Evolutionary conservation across 2,329 filamentous ascomycete genomes (phyloP), one percentile per base, ranked within the genome.

Genomic region (Penicillium palitans): DNA sequence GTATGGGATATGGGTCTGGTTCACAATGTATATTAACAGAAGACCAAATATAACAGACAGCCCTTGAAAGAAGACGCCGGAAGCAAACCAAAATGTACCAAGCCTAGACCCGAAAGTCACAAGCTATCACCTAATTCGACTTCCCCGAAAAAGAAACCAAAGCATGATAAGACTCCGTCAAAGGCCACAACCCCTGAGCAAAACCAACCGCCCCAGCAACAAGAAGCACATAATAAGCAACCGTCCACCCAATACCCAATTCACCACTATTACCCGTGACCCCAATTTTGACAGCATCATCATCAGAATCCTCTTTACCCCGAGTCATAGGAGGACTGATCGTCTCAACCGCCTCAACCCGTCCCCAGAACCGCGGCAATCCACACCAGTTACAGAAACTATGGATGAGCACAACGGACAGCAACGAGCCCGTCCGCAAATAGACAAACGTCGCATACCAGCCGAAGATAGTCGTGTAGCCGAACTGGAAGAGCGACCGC

Each of bases 341-440:
- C 17, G 74, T 73, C 29, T 78, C 71, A 4, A 72, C 74, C 4
- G 76, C 84, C 66, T 87, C 84, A 4, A 97, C 85, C 9, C 84
- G 80, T 0, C 95, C 93, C 87, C 90, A 96, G 58, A 98, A 77
- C 7, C 92, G 84, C 24, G 95, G 95, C 50, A 98, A 79, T 8
- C 95, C 95, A 83, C 93, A 90, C 79, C 85, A 90, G 72, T 99
- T 99, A 79, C 95, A 99, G 72, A 98, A 95, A 10, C 86, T 83
- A 71, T 99, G 95, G 6, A 90, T 88, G 21, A 87, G 71, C 53
- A 93, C 87, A 33, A 89, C 89, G 13, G 90, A 87, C 41, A 88
- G 81, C 40, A 98, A 77, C 48, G 89, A 96, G 4, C 91, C 92
- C 0, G 92, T 96, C 37, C 93, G 87, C 21, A 99, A 72, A 70